Evolutionary conservation across 2,329 filamentous ascomycete species (phyloP).

Genomic region (Hypoxylon sp.): DNA sequence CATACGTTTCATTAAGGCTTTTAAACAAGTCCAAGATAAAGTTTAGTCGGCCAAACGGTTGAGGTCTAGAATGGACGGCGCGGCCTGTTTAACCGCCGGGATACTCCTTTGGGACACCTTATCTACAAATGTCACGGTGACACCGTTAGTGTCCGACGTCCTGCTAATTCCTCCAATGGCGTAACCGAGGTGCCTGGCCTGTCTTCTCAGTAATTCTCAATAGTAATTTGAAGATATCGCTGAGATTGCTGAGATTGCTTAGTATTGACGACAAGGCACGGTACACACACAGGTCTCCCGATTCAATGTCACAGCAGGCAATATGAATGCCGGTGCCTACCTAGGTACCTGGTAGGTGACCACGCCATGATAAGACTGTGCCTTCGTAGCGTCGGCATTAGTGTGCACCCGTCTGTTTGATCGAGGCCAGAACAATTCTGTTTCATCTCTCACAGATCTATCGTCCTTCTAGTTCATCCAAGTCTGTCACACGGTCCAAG

Average conservation of each 20-base stretch:
- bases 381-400: no score
- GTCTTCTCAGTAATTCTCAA: background rate
- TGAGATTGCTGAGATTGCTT: background rate
- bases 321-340: no score
- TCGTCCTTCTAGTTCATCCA: no score
- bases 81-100: conserved; percentile 15
- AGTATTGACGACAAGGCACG: background rate
- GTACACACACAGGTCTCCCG: no score
- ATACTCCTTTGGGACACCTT: conserved; percentile 8
- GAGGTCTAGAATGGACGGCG: conserved; percentile 2
- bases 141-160: conserved; percentile 20
- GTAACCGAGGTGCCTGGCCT: background rate
- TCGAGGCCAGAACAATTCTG: no score
- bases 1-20: background rate
- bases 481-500: no score
- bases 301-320: no score
- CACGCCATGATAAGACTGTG: no score
- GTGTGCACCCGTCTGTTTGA: no score
- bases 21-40: background rate
- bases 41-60: background rate
- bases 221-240: background rate
- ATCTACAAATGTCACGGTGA: background rate
- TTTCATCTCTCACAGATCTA: no score
- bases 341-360: no score
- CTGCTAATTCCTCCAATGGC: conserved; percentile 7